These are phyloP conservation scores for Aspergillus latus DNA, from an alignment of 2,329 filamentous ascomycete species.

Conservation along the genomic window DNA sequence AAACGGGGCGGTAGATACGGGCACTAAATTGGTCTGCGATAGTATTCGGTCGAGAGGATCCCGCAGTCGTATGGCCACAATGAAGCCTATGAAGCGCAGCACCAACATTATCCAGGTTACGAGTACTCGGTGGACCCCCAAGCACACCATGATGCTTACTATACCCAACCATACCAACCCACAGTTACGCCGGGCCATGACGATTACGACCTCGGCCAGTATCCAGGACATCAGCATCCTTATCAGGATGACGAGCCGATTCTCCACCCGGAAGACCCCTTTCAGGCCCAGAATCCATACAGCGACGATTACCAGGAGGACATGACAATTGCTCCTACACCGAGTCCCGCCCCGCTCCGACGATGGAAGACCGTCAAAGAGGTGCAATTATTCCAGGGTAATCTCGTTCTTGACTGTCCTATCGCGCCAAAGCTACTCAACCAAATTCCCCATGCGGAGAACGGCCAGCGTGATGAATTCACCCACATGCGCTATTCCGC, in stretches of 20 bases:
- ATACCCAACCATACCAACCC: conserved; percentile 77
- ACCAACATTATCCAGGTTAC: conserved; percentile 53
- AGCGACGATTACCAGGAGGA: conserved; percentile 48
- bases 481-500: conserved; percentile 85
- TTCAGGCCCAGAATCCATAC: conserved; percentile 62
- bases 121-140: conserved; percentile 80
- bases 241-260: conserved; percentile 78
- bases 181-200: conserved; percentile 53
- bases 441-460: conserved; percentile 78
- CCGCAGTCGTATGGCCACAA: conserved; percentile 63
- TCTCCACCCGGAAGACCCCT: conserved; percentile 62
- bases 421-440: conserved; percentile 85
- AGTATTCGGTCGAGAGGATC: conserved; percentile 72
- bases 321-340: conserved; percentile 37
- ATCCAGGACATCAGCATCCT: conserved; percentile 51
- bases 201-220: conserved; percentile 56
- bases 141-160: conserved; percentile 84
- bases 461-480: conserved; percentile 77
- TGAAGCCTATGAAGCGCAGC: conserved; percentile 59
- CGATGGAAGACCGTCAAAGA: conserved; percentile 99
- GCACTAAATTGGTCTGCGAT: conserved; percentile 15
- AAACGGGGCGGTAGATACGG: not conserved
- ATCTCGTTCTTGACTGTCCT: conserved; percentile 94
- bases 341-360: conserved; percentile 65
- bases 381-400: conserved; percentile 94